These are phyloP conservation scores for Sclerotinia trifoliorum DNA, from an alignment of 2,329 filamentous ascomycete genomes.

Conservation along the genomic window DNA sequence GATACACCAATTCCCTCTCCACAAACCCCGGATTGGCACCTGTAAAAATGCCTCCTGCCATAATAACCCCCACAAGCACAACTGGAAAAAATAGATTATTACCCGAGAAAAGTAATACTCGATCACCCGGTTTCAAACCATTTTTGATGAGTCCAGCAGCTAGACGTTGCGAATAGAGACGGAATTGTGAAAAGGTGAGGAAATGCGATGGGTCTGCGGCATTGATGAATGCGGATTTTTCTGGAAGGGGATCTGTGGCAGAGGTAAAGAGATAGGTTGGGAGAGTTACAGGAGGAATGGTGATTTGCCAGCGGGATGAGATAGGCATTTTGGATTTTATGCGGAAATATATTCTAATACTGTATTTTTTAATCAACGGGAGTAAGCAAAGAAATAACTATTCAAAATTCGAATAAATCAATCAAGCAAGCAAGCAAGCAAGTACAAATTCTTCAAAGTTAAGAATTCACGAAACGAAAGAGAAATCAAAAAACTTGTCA, in stretches of 20 bases:
- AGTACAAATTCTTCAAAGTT: neutral
- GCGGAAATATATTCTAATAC: too few relatives aligned
- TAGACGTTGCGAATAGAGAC: conserved; percentile 69
- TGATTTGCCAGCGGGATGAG: conserved; percentile 32
- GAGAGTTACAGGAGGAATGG: conserved; percentile 45
- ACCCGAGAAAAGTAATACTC: conserved; percentile 53
- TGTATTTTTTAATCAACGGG: neutral
- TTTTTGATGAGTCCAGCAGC: conserved; percentile 64
- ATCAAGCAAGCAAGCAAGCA: neutral
- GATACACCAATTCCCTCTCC: conserved; percentile 69
- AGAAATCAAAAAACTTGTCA: neutral
- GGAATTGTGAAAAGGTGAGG: conserved; percentile 62
- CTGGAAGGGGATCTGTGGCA: conserved; percentile 45
- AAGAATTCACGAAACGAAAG: neutral
- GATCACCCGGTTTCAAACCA: conserved; percentile 57
- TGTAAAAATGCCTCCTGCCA: conserved; percentile 53
- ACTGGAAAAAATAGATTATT: conserved; percentile 57
- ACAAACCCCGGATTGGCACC: conserved; percentile 61
- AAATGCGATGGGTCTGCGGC: conserved; percentile 64
- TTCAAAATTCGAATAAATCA: too few relatives aligned
- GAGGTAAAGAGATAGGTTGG: conserved; percentile 57
- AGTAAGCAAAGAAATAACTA: neutral
- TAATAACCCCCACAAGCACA: conserved; percentile 54
- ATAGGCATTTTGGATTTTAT: conserved; percentile 31
- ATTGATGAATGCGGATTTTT: conserved; percentile 57